Evolutionary conservation across 257 asterid genomes (phyloP).

Genomic region (Solanum corneliomulleri): DNA sequence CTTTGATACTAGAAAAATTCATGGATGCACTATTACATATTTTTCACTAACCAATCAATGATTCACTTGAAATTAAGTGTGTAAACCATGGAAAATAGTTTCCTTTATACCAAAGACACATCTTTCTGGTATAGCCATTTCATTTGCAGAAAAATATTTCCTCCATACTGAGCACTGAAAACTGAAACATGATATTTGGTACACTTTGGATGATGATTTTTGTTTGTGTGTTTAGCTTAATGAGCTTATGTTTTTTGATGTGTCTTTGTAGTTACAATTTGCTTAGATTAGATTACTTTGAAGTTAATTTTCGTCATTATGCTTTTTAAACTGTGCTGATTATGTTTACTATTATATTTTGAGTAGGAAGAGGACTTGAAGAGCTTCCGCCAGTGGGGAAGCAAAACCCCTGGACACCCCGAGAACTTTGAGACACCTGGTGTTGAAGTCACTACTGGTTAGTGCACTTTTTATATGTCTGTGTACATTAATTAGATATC

Average conservation of each 20-base stretch:
- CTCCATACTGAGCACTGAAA: not conserved
- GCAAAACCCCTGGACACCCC: constrained; percentile 86
- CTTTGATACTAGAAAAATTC: not conserved
- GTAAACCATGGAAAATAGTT: not conserved
- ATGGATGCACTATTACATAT: not conserved
- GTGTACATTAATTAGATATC: not conserved
- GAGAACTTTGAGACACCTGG: constrained; percentile 93
- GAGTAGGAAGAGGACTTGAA: constrained; percentile 73
- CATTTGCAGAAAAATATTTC: not conserved
- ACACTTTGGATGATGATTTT: not conserved
- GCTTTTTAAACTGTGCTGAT: not conserved
- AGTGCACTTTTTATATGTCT: not conserved
- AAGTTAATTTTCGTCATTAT: not conserved
- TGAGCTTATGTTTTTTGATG: not conserved
- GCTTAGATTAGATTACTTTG: constrained; percentile 1
- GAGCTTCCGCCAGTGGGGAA: constrained; percentile 79
- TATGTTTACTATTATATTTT: not conserved
- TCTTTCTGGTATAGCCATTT: not conserved
- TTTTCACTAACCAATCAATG: not conserved
- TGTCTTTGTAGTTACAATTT: not conserved
- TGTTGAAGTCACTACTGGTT: constrained; percentile 88
- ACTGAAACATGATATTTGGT: not conserved
- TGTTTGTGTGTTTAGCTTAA: not conserved
- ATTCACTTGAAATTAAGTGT: not conserved
- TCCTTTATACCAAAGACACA: not conserved